Base-by-base conservation (phyloP, 106 monocot species). In the Cymbidium sinense region DNA sequence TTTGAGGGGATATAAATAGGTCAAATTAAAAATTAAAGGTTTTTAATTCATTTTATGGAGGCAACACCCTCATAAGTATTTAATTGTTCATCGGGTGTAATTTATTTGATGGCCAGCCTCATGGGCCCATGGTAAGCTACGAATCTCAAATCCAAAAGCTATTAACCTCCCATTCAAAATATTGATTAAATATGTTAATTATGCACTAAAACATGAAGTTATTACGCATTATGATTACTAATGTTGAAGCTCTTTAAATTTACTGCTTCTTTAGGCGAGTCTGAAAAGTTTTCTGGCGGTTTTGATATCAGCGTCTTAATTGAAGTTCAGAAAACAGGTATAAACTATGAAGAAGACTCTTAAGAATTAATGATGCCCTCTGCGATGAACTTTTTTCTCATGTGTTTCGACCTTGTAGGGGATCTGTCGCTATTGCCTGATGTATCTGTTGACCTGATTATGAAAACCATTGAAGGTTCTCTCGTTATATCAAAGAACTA, bases 261-360 rank as follows among this genome's bases (percentile, higher is more conserved):
- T 71, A 12, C 7, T 50, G 25, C 39, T 36, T 47, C 3, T 7
- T 44, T 58, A 86, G 86, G 86, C 65, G 80, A 28, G 25, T 34
- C 33, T 47, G 83, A 83, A 28, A 86, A 65, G 43, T 87, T 87
- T 64, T 83, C 84, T 78, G 80, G 83, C 39, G 87, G 87, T 15
- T 87, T 87, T 81, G 87, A 87, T 81, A 84, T 87, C 71, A 83
- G 37, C 70, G 76, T 81, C 44, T 81, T 87, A 43, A 19, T 74
- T 36, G 12, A 81, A 71, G 55, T 87, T 34, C 86, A 86, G 52
- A 54, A 62, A 30, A 86, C 86, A 72, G 86, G 86, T 86, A 28
- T 37, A 18, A 47, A 47, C 5, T 3, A 2, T 31, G 20, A 35
- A 31, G n/a, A 17, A 19, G 78, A 43, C 5, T 74, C 0, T 1